Base-by-base conservation (phyloP, 352 stramenopile genomes). In the Sclerospora graminicola region DNA sequence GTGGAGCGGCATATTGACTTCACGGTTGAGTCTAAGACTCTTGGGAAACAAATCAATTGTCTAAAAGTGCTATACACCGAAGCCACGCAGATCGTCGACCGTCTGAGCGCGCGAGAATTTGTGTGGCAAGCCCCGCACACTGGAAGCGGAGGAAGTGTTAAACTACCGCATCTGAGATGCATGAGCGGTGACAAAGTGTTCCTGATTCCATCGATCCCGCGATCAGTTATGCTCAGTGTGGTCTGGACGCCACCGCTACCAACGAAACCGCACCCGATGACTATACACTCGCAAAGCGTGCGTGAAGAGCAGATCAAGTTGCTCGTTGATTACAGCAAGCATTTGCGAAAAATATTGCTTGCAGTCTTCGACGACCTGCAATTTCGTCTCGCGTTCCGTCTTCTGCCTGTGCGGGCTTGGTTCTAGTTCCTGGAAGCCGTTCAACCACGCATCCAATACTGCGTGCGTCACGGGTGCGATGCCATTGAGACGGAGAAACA, bases 221-320 rank as follows among this genome's bases (percentile, higher is more conserved):
- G 16, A 9, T 38, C 5, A 23, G 4, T 8, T 21, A 8, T 49
- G 8, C 23, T 42, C 7, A 9, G 32, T 24, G 20, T 36, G 1
- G 42, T 49, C 4, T 49, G 24, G 32, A 35, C 21, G 29, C 14
- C 32, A 13, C 10, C 16, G 14, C 14, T 15, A 15, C 32, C 42
- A 16, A 41, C 2, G 18, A 41, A 49, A 16, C 42, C 34, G 1
- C 30, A 49, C 16, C 31, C 31, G 11, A 34, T 49, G 32, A 42
- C 10, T 27, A 0, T 35, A n/a, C 32, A 49, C 15, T 49, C 23
- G 5, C 23, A 36, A 10, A 19, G 21, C 7, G 23, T 24, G 7
- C 6, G 27, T 8, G 21, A 27, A 27, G 18, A 41, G 8, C 42
- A 29, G 11, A 40, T 35, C 24, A 27, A 36, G 24, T 26, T 16